phyloP scores from a whole-genome alignment of 2,329 filamentous ascomycete species.

The Ascomycota sp. region DNA sequence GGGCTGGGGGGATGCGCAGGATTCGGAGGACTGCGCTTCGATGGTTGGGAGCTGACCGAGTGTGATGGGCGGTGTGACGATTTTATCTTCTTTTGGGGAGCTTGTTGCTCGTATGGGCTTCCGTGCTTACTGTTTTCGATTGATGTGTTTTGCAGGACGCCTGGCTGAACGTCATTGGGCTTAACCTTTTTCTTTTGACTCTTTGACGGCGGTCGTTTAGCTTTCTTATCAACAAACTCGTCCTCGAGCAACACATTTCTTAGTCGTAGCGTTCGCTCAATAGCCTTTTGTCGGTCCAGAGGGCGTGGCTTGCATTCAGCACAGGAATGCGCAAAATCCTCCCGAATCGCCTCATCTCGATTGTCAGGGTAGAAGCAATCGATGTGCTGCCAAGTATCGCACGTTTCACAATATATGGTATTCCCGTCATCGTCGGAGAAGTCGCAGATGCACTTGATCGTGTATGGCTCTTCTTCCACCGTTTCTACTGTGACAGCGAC shows the following conservation, averaged over 20 bases:
- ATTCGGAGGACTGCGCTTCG: conserved; percentile 42
- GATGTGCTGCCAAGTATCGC: conserved; percentile 97
- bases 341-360: conserved; percentile 48
- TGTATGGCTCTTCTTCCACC: conserved; percentile 62
- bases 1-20: conserved; percentile 48
- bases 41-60: conserved; percentile 49
- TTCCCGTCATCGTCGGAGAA: conserved; percentile 91
- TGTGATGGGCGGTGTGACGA: conserved; percentile 60
- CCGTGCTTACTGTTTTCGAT: conserved; percentile 27
- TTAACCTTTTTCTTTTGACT: conserved; percentile 77
- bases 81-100: conserved; percentile 60
- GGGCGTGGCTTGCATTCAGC: conserved; percentile 66
- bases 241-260: conserved; percentile 17
- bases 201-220: conserved; percentile 57
- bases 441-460: conserved; percentile 94
- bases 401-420: conserved; percentile 89
- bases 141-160: conserved; percentile 40
- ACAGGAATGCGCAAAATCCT: conserved; percentile 65
- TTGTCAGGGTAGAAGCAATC: conserved; percentile 78
- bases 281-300: conserved; percentile 55
- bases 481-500: conserved; percentile 25
- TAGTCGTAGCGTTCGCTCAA: conserved; percentile 47
- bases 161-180: conserved; percentile 44
- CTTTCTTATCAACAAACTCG: conserved; percentile 43
- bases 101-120: conserved; percentile 24